Percentiles rank a stretch among this genome's conserved stretches.
These are phyloP conservation scores for Erodium moschatum DNA, from an alignment of 441 rosid species.

Conservation along the genomic window DNA sequence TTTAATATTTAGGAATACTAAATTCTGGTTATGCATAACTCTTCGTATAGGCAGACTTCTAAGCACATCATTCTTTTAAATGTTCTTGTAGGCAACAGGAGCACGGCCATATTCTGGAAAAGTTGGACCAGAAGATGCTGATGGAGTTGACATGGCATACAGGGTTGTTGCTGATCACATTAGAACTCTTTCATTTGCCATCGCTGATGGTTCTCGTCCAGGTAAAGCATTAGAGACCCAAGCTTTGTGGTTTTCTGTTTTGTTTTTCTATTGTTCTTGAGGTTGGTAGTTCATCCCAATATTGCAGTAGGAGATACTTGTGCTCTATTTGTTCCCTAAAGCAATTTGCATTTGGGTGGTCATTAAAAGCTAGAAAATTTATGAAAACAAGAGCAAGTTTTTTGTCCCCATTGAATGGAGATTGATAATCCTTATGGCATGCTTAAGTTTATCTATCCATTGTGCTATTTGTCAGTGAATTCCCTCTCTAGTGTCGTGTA, in stretches of 20 bases:
- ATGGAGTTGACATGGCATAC: conserved; percentile 91
- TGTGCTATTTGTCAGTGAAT: too few species aligned
- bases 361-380: too few species aligned
- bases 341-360: too few species aligned
- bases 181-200: conserved; percentile 89
- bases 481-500: too few species aligned
- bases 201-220: conserved; percentile 98
- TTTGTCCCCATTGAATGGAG: too few species aligned
- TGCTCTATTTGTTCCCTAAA: not conserved
- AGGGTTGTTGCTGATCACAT: conserved; percentile 98
- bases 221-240: conserved; percentile 35
- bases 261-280: not conserved
- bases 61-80: not conserved
- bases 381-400: too few species aligned
- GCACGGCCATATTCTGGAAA: conserved; percentile 83
- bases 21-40: not conserved
- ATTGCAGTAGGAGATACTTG: not conserved
- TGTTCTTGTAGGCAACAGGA: conserved; percentile 55
- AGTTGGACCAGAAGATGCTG: conserved; percentile 77
- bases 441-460: too few species aligned
- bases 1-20: not conserved
- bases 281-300: not conserved
- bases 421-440: too few species aligned
- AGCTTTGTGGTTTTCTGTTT: not conserved
- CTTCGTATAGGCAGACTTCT: not conserved